phyloP scores from a whole-genome alignment of 148 eudicot genomes.

The Rhododendron simsii region DNA sequence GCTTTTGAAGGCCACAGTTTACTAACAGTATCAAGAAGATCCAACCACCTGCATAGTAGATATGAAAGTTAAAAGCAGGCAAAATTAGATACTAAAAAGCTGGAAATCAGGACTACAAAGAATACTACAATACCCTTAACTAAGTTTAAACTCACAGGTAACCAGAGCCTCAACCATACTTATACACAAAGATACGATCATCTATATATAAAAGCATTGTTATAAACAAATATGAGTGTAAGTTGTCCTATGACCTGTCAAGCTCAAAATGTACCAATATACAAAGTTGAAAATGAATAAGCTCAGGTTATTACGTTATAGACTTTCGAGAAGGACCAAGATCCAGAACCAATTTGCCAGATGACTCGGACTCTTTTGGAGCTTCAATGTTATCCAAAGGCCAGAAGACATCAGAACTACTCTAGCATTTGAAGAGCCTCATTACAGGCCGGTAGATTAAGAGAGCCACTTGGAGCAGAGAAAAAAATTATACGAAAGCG shows the following conservation, averaged over 20 bases:
- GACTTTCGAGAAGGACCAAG: conserved; percentile 53
- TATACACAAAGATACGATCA: background rate
- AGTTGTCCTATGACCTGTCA: background rate
- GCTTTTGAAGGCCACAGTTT: conserved; percentile 89
- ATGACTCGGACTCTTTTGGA: conserved; percentile 36
- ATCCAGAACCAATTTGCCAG: conserved; percentile 57
- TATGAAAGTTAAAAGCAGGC: background rate
- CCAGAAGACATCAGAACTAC: conserved; percentile 60
- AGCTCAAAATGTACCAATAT: background rate
- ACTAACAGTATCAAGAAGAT: conserved; percentile 71
- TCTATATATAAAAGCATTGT: background rate
- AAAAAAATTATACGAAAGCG: background rate
- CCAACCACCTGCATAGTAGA: conserved; percentile 67
- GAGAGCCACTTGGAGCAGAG: conserved; percentile 57
- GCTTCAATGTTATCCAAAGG: conserved; percentile 55
- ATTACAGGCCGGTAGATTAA: conserved; percentile 87
- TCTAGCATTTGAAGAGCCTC: conserved; percentile 78
- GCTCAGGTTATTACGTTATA: conserved; percentile 39
- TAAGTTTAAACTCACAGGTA: background rate
- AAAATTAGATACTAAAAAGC: background rate
- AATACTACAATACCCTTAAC: background rate
- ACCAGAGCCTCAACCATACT: background rate
- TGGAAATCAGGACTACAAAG: background rate
- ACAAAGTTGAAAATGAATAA: background rate
- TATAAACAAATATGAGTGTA: background rate